Percentiles rank a stretch among this genome's conserved stretches.
Conservation (phyloP, 306 rosid genomes). For the Prunus kanzakura region DNA sequence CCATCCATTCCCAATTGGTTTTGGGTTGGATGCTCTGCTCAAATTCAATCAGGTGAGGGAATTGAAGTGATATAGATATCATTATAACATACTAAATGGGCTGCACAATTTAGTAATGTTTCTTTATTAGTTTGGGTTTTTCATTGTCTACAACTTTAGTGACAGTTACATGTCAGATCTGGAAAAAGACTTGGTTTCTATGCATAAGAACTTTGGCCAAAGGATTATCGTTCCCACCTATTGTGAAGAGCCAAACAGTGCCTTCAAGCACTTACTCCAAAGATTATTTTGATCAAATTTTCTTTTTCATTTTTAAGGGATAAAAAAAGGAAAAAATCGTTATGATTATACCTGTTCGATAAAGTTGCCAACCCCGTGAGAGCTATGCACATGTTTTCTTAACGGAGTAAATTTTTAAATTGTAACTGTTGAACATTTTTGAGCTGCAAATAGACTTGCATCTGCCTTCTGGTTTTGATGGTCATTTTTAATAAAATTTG, state of each 20-base stretch:
- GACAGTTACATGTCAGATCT: background rate
- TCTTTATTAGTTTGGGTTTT: background rate
- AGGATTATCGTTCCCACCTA: background rate
- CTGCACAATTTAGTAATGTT: background rate
- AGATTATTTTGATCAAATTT: background rate
- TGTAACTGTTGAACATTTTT: background rate
- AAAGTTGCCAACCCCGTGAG: background rate
- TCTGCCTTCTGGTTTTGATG: background rate
- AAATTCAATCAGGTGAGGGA: background rate
- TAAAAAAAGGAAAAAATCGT: background rate
- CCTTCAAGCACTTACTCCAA: background rate
- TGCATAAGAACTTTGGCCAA: background rate
- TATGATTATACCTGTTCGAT: background rate
- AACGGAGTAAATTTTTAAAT: background rate
- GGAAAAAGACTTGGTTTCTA: background rate
- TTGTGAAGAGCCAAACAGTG: background rate
- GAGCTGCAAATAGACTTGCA: background rate
- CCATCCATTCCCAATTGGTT: background rate
- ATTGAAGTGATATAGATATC: background rate
- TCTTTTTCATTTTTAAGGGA: background rate
- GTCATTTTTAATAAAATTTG: constrained; percentile 5
- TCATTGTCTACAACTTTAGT: background rate
- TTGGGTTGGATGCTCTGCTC: background rate
- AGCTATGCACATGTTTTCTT: background rate
- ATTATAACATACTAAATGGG: background rate